Evolutionary conservation across 2,329 filamentous ascomycete species (phyloP), one percentile per base, ranked within the genome.

Genomic region (Ceratocystis huliohia): DNA sequence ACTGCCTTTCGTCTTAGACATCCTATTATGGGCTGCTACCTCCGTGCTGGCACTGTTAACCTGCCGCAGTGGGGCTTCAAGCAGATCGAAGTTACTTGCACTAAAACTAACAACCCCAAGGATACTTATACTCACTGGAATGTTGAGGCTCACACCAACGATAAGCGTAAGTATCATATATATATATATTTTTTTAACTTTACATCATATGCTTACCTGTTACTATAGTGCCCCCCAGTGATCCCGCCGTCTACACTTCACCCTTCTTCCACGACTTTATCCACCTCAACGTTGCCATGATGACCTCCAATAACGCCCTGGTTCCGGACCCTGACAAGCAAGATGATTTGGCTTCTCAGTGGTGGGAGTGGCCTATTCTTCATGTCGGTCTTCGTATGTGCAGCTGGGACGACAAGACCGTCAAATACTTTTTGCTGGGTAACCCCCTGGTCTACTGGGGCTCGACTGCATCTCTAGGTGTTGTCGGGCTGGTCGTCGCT

Each of bases 101-200:
- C 88, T 71, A 96, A 96, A 80, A 84, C 88, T 71, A 96, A 96
- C 80, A 94, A 93, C 73, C 91, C 92, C 5, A 84, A 87, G 65
- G 94, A 99, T 75, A 84, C 91, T 50, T 97, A 96, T 76, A 99
- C 94, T 7, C 94, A 97, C 79, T 99, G 94, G 94, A 99, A 99
- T 77, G 88, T 99, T 44, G 94, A 99, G 79, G 88, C 90, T 66
- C 94, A 99, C 77, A 85, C 81, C 76, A 99, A 99, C 75, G 92
- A 96, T 15, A 94, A 88, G 79, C 84, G 91, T 94, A 82, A 84
- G 88, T 82, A 17, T 22, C 2, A 7, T 56, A 22, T 17, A 4
- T 15, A 4, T 50, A 45, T 20, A 48, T 20, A 17, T 64, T 30
- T 57, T 57, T 15, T 50, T 30, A 28, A 25, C n/a, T 33, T 45